These are phyloP conservation scores for Endogone sp. DNA, from an alignment of 192 early-diverging fungal species.

Conservation along the genomic window DNA sequence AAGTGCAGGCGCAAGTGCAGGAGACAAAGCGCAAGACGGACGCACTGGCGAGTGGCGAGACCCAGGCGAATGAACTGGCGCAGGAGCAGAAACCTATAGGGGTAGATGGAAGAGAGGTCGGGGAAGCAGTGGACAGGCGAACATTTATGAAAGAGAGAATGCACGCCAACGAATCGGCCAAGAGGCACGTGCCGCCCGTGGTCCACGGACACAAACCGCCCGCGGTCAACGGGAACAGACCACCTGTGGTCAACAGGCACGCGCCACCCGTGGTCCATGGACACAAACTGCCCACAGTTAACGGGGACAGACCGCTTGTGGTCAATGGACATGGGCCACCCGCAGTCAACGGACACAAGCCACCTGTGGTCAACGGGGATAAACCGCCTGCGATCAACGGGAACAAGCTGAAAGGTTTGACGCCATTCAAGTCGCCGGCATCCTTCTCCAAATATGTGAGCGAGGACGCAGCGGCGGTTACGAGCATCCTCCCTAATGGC, in stretches of 20 bases:
- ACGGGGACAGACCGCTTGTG: neutral
- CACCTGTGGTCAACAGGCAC: too few species aligned
- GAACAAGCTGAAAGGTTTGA: neutral
- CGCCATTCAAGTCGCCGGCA: neutral
- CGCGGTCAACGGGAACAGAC: neutral
- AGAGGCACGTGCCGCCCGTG: neutral
- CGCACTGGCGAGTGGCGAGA: neutral
- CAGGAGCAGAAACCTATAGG: neutral
- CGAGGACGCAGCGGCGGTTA: too few species aligned
- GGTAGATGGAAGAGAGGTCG: neutral
- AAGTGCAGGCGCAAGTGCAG: neutral
- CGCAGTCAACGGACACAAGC: neutral
- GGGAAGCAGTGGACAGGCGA: neutral
- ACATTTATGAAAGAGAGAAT: neutral
- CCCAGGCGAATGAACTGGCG: neutral
- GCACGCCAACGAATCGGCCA: neutral
- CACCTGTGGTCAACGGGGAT: neutral
- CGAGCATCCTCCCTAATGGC: too few species aligned
- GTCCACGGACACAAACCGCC: neutral
- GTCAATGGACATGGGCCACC: neutral
- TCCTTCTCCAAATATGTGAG: too few species aligned
- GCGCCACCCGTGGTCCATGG: neutral
- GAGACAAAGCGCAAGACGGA: neutral
- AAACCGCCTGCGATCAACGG: neutral
- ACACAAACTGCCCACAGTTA: neutral